Evolutionary conservation across 805 yeast genomes (phyloP).

Genomic region (Kazachstania africana): DNA sequence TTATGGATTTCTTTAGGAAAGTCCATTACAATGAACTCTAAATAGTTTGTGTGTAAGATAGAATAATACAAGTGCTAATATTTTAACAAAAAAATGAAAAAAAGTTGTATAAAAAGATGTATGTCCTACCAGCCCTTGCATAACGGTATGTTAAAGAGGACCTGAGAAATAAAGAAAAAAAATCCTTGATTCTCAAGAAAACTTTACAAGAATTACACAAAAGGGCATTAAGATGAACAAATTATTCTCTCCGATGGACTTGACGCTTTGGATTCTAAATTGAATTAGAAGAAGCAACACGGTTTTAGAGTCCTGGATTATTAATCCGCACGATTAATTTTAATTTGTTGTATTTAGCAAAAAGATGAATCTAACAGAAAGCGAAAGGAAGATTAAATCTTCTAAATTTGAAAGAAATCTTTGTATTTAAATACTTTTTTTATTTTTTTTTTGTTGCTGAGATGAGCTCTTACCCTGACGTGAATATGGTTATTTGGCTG

Average conservation of each 20-base stretch:
- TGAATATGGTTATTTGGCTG: no score
- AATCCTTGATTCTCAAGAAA: neutral
- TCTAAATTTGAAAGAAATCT: no score
- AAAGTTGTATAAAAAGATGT: slow-evolving; percentile 27
- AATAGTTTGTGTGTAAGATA: no score
- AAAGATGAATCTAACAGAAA: slow-evolving; percentile 2
- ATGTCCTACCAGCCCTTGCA: slow-evolving; percentile 62
- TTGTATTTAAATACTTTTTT: no score
- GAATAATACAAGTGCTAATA: neutral
- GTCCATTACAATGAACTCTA: no score
- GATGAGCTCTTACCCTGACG: neutral
- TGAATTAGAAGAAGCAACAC: slow-evolving; percentile 50
- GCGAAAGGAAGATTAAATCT: neutral
- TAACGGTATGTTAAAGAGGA: slow-evolving; percentile 6
- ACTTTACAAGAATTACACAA: slow-evolving; percentile 20
- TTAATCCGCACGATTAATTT: slow-evolving; percentile 47
- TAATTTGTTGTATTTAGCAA: no score
- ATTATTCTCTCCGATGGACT: slow-evolving; percentile 55
- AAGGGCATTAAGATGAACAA: slow-evolving; percentile 62
- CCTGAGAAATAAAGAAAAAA: neutral
- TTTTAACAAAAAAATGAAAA: no score
- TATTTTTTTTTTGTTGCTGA: neutral
- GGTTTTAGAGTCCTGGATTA: slow-evolving; percentile 58
- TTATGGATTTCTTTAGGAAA: slow-evolving; percentile 84
- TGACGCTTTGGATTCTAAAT: slow-evolving; percentile 42